A percentile compares a stretch with the other conserved stretches of the same genome.
Conservation (phyloP, 805 yeast genomes). For the Candida pini region DNA sequence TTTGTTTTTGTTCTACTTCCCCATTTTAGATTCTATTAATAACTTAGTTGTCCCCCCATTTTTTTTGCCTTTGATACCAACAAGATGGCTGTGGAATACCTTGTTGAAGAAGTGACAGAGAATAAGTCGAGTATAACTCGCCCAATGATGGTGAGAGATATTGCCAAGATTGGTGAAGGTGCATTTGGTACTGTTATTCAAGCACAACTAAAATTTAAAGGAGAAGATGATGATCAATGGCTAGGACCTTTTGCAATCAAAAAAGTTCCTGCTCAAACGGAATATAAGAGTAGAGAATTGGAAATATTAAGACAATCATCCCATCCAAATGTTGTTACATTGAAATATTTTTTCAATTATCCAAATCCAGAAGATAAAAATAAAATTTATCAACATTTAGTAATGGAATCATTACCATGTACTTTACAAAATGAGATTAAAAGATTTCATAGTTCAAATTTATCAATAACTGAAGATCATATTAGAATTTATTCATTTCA, state of each 20-base stretch:
- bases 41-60: too few relatives aligned
- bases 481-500: constrained; percentile 75
- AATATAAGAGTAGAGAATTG: constrained; percentile 75
- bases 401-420: constrained; percentile 84
- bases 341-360: constrained; percentile 68
- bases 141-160: constrained; percentile 66
- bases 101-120: constrained; percentile 58
- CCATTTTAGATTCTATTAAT: too few relatives aligned
- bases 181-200: constrained; percentile 84
- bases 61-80: too few relatives aligned
- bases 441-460: constrained; percentile 54
- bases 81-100: constrained; percentile 33
- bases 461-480: constrained; percentile 64
- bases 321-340: constrained; percentile 73
- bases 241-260: constrained; percentile 81
- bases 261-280: constrained; percentile 83
- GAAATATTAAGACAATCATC: constrained; percentile 68
- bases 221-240: constrained; percentile 36
- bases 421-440: constrained; percentile 73
- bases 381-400: constrained; percentile 70
- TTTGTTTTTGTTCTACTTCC: too few relatives aligned
- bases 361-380: constrained; percentile 52
- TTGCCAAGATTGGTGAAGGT: constrained; percentile 76
- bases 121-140: constrained; percentile 46
- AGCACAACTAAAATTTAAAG: constrained; percentile 42